A percentile compares a stretch with the other conserved stretches of the same genome.
phyloP scores from a whole-genome alignment of 345 rosid genomes.

The Heritiera fomes region DNA sequence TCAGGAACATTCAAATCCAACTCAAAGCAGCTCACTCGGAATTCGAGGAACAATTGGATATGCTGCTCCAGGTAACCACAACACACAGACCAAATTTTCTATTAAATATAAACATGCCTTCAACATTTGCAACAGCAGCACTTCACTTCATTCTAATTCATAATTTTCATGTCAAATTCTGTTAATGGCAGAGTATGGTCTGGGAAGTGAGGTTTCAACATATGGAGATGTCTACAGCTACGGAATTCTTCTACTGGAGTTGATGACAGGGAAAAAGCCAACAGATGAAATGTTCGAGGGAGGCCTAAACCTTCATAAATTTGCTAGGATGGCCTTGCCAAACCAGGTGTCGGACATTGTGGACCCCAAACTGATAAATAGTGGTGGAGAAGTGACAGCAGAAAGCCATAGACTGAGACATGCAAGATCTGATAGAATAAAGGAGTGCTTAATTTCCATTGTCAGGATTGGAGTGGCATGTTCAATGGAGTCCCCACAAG shows the following conservation, averaged over 20 bases:
- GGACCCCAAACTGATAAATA: conserved; percentile 19
- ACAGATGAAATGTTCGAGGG: conserved; percentile 20
- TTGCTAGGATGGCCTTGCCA: conserved; percentile 14
- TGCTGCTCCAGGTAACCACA: conserved; percentile 5
- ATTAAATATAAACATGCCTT: background rate
- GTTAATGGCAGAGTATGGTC: conserved; percentile 8
- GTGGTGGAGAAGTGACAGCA: background rate
- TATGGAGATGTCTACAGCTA: conserved; percentile 13
- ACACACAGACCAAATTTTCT: background rate
- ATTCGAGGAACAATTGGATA: conserved; percentile 2
- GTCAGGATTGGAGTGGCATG: conserved; percentile 25
- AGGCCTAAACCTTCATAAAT: conserved; percentile 20
- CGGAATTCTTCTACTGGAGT: conserved; percentile 6
- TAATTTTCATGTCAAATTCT: background rate
- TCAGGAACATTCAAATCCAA: background rate
- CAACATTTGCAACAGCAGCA: background rate
- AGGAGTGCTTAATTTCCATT: conserved; percentile 8
- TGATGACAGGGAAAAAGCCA: conserved; percentile 16
- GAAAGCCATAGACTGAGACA: background rate
- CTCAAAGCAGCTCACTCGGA: background rate
- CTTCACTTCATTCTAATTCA: background rate
- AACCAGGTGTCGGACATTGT: conserved; percentile 11
- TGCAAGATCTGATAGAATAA: background rate
- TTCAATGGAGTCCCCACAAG: conserved; percentile 15
- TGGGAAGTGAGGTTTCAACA: background rate